Conservation (phyloP, 1,284 basidiomycete genomes). For the Sanghuangporus sanghuang region DNA sequence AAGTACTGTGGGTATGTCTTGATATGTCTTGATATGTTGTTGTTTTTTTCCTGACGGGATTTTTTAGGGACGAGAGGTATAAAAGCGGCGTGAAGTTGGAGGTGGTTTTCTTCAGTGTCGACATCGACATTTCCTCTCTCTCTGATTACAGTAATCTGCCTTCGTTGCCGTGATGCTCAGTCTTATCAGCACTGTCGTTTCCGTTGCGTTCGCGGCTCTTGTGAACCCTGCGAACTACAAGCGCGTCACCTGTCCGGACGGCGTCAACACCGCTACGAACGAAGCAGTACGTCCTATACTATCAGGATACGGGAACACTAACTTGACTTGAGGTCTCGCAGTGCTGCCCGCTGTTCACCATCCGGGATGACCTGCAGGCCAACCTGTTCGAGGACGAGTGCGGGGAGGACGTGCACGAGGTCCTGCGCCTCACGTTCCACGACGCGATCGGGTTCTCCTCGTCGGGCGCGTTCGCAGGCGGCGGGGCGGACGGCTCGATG, state of each 20-base stretch:
- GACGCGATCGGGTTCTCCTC: constrained; percentile 24
- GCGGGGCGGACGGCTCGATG: constrained; percentile 19
- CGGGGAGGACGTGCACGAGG: constrained; percentile 21
- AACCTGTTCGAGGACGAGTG: constrained; percentile 21
- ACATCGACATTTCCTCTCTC: neutral
- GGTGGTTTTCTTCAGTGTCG: neutral
- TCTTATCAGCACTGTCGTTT: neutral
- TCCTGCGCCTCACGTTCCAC: constrained; percentile 23
- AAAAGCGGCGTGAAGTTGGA: neutral
- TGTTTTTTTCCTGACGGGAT: neutral
- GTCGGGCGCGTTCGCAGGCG: constrained; percentile 7
- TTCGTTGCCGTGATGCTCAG: neutral
- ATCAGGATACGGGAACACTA: no score
- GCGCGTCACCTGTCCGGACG: constrained; percentile 20
- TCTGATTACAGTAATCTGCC: neutral
- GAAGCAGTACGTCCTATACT: constrained; percentile 13
- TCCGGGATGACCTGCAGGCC: constrained; percentile 20
- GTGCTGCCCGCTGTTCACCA: neutral
- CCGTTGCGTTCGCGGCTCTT: constrained; percentile 7
- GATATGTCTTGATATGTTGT: neutral
- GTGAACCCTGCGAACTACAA: constrained; percentile 14
- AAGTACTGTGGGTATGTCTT: neutral
- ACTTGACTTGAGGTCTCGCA: neutral
- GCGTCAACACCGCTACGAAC: constrained; percentile 17
- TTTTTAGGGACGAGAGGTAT: neutral